Evolutionary conservation across 2,329 filamentous ascomycete genomes (phyloP), one percentile per base, ranked within the genome.

Genomic region (Hypoxylon rubiginosum): DNA sequence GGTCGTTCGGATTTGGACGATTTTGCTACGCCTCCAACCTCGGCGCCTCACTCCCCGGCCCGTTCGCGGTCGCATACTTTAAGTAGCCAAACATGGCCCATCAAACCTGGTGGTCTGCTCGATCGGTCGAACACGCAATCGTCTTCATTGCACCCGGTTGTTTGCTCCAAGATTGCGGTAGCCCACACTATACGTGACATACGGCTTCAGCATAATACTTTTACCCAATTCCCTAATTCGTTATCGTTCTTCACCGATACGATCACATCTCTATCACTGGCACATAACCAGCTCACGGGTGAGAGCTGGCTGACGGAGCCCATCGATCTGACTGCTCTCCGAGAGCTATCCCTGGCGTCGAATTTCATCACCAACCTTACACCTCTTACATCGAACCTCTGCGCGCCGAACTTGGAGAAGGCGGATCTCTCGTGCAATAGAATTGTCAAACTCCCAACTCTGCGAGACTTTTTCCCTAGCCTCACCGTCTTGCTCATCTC

Each of bases 371-470:
- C 87, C 0, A 88, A 88, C 2, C 80, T 97, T 9, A 84, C 86
- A 1, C 88, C 91, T 0, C 80, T 98, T 15, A 84, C 88, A 2
- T 79, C 83, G 4, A 82, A 88, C 69, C 85, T 98, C 4, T 84
- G 86, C n/a, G 93, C 94, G 0, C 93, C 94, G 0, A 83, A 81
- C 6, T 84, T 98, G 6, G 88, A 91, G 58, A 91, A 91, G 71
- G 83, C 97, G 1, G 92, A 98, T 74, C 84, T 97, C 7, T 93
- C 91, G 24, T 87, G 91, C 69, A 98, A 98, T 76, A 89, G 91
- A n/a, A 81, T 98, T 30, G 86, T 88, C 0, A 85, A 86, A 0
- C 82, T 97, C 0, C 92, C 94, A 0, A 70, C 76, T 2, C 81
- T 97, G 6, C 89, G 89, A 57, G 80, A 85, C 6, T 82, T 81